These are phyloP conservation scores for Oropetium thomaeum DNA, from an alignment of 176 grass and related monocot genomes.

Conservation along the genomic window DNA sequence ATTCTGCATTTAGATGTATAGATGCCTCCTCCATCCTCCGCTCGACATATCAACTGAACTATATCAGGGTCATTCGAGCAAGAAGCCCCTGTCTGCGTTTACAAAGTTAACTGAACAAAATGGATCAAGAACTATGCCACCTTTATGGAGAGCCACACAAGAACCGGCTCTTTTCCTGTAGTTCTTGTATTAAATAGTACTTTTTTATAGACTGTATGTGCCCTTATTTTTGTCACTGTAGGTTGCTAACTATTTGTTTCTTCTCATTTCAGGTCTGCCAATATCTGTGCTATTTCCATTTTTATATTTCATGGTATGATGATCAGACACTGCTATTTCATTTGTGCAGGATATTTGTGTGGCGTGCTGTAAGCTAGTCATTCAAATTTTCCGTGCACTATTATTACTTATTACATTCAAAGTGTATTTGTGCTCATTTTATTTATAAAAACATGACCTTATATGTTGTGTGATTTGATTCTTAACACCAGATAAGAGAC, in stretches of 20 bases:
- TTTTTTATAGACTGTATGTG: neutral
- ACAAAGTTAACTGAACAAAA: too few species aligned
- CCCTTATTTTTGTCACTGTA: neutral
- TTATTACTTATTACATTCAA: neutral
- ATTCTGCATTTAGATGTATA: too few species aligned
- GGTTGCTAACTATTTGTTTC: neutral
- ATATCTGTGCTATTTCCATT: slow-evolving; percentile 53
- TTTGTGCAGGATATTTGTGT: too few species aligned
- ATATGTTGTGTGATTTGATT: slow-evolving; percentile 1
- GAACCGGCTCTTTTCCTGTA: too few species aligned
- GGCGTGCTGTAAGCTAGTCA: neutral
- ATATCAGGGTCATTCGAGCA: too few species aligned
- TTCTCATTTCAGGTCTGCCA: slow-evolving; percentile 47
- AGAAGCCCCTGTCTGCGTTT: too few species aligned
- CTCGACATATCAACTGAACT: too few species aligned
- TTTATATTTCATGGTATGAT: slow-evolving; percentile 74
- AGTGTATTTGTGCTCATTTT: neutral
- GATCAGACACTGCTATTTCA: neutral
- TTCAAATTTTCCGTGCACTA: neutral
- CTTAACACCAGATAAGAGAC: slow-evolving; percentile 47
- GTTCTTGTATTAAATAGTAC: too few species aligned
- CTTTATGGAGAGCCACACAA: too few species aligned
- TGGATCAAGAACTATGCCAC: too few species aligned
- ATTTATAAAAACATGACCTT: neutral
- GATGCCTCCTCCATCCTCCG: too few species aligned